A percentile compares a stretch with the other conserved stretches of the same genome.
Conservation (phyloP, 805 yeast genomes). For the Barnettozyma siamensis region DNA sequence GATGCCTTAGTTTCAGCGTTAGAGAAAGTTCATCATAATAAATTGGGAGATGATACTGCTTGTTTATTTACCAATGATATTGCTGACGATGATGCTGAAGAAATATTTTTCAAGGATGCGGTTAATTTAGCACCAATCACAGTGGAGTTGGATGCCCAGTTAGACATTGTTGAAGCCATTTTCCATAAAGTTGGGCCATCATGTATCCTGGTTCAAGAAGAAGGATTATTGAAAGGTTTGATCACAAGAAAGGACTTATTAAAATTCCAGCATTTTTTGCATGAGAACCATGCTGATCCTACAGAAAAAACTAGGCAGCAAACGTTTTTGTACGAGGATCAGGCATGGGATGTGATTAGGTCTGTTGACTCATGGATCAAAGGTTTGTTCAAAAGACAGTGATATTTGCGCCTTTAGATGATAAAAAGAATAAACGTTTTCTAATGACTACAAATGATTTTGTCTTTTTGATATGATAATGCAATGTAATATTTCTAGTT, state of each 20-base stretch:
- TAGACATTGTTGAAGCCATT: slow-evolving; percentile 58
- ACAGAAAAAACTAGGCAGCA: slow-evolving; percentile 10
- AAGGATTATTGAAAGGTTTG: slow-evolving; percentile 64
- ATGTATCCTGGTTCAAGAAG: slow-evolving; percentile 57
- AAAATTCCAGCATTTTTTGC: slow-evolving; percentile 43
- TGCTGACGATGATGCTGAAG: slow-evolving; percentile 9
- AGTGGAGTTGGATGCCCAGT: slow-evolving; percentile 44
- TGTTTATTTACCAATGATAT: slow-evolving; percentile 5
- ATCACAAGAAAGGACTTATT: slow-evolving; percentile 81
- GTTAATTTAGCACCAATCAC: slow-evolving; percentile 58
- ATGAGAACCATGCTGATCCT: slow-evolving; percentile 10
- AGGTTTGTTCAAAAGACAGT: slow-evolving; percentile 1
- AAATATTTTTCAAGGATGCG: slow-evolving; percentile 22
- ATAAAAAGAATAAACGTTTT: too few relatives aligned
- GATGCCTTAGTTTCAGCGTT: slow-evolving; percentile 33
- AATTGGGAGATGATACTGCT: not conserved
- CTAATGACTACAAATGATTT: too few relatives aligned
- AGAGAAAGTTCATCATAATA: slow-evolving; percentile 25
- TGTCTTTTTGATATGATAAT: too few relatives aligned
- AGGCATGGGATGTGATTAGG: slow-evolving; percentile 14
- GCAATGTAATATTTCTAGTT: too few relatives aligned
- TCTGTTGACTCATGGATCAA: slow-evolving; percentile 5
- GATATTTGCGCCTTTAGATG: too few relatives aligned
- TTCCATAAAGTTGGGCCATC: slow-evolving; percentile 80
- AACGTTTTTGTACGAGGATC: slow-evolving; percentile 11